Evolutionary conservation across 2,329 filamentous ascomycete genomes (phyloP).

Genomic region (Fusarium graminum): DNA sequence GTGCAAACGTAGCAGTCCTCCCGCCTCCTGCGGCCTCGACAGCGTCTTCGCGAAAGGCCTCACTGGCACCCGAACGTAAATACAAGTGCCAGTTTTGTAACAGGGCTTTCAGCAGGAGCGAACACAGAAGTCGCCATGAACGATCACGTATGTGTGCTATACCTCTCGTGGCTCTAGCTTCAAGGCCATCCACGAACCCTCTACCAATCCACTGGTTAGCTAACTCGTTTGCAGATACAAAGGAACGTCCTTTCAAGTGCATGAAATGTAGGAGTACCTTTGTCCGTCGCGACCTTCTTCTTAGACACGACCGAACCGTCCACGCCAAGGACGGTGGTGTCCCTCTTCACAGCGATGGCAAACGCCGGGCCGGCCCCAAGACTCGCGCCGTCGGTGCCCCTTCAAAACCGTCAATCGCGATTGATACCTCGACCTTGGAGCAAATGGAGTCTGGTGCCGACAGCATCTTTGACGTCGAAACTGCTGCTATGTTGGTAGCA

Average conservation of each 20-base stretch:
- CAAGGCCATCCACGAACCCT: conserved; percentile 22
- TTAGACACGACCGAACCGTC: conserved; percentile 97
- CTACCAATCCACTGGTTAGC: conserved; percentile 26
- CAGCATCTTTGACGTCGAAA: conserved; percentile 94
- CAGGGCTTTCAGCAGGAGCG: conserved; percentile 95
- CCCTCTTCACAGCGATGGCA: conserved; percentile 93
- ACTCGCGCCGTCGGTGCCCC: conserved; percentile 72
- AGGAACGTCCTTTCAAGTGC: conserved; percentile 98
- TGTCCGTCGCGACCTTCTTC: conserved; percentile 93
- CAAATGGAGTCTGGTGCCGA: conserved; percentile 93
- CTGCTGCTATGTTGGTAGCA: conserved; percentile 97
- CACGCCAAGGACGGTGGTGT: conserved; percentile 98
- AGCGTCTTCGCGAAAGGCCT: conserved; percentile 79
- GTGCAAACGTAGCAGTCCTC: conserved; percentile 74
- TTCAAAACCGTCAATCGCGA: conserved; percentile 80
- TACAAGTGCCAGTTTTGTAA: conserved; percentile 99
- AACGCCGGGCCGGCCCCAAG: conserved; percentile 82
- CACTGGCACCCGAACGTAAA: conserved; percentile 90
- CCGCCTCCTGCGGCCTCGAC: conserved; percentile 75
- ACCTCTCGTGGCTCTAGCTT: conserved; percentile 20
- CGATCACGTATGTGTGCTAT: conserved; percentile 88
- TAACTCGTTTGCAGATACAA: conserved; percentile 78
- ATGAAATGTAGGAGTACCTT: conserved; percentile 98
- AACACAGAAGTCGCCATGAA: conserved; percentile 97
- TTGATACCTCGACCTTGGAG: conserved; percentile 89